A percentile compares a stretch with the other conserved stretches of the same genome.
Conservation (phyloP, 257 asterid genomes). For the Coffea canephora region DNA sequence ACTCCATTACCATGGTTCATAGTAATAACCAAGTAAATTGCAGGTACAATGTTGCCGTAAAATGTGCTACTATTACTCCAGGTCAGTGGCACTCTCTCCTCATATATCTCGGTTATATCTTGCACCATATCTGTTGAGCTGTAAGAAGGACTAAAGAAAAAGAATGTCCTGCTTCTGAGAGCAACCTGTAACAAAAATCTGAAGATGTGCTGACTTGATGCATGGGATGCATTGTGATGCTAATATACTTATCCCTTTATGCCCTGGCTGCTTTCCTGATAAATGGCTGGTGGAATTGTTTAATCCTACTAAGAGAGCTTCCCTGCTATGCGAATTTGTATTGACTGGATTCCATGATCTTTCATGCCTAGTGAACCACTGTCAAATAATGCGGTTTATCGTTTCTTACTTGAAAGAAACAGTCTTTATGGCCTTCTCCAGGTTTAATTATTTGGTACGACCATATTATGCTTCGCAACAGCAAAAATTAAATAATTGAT, state of each 20-base stretch:
- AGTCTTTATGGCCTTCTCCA: too few species aligned
- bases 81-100: constrained; percentile 40
- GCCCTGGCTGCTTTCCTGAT: not conserved
- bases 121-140: not conserved
- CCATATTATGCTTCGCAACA: too few species aligned
- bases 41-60: constrained; percentile 91
- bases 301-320: not conserved
- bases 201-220: not conserved
- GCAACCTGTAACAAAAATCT: not conserved
- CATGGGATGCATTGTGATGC: not conserved
- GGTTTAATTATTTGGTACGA: too few species aligned
- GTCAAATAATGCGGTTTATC: not conserved
- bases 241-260: not conserved
- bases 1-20: too few species aligned
- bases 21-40: not conserved
- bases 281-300: not conserved
- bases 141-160: too few species aligned
- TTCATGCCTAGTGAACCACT: not conserved
- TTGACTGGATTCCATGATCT: not conserved
- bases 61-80: constrained; percentile 96
- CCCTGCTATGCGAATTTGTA: not conserved
- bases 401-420: not conserved
- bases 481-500: not conserved
- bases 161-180: not conserved
- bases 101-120: not conserved